Base-by-base conservation (phyloP, 192 early-diverging fungal genomes). In the Entomortierella lignicola region DNA sequence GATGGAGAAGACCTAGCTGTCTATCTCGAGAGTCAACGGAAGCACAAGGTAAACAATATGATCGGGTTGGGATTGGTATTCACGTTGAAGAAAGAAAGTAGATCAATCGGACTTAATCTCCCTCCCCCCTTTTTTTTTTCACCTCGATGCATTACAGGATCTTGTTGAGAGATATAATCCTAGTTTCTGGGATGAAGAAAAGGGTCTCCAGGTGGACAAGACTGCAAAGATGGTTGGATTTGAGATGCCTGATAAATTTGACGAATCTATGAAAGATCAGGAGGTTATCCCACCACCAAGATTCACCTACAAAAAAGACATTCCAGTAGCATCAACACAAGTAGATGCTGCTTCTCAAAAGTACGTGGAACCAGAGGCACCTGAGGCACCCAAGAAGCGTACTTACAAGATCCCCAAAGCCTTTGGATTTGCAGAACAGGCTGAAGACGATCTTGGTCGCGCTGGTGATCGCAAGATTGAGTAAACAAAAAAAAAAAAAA, bases 161-260 rank as follows among this genome's bases (percentile, higher is more conserved):
- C 42, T 77, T 43, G 74, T 77, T 8, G 74, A 77, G 66, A 69
- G 74, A 69, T 77, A 77, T 55, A 77, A 77, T 52, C 74, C 74
- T 27, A 62, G 52, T 37, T 77, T 60, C 61, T 77, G 74, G 74
- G 66, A 77, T 48, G 74, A 77, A 47, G 74, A 77, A 57, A 77
- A 77, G 74, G 74, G 74, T 12, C 5, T 77, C 17, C 74, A 77
- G 55, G 74, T 77, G 8, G 74, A 65, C 37, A 77, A 77, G 66
- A 77, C 74, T 7, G 74, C 74, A 52, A 69, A 59, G 61, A 77
- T 77, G 74, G 74, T 77, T 41, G 74, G 74, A 31, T 77, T 77
- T 48, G 66, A 69, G 61, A 77, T 77, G 74, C 74, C 74, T 3
- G 53, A 56, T 27, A 43, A 57, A 30, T 77, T 69, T 34, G 66